These are phyloP conservation scores for Globisporangium nagaii DNA, from an alignment of 352 stramenopile genomes.

Conservation along the genomic window DNA sequence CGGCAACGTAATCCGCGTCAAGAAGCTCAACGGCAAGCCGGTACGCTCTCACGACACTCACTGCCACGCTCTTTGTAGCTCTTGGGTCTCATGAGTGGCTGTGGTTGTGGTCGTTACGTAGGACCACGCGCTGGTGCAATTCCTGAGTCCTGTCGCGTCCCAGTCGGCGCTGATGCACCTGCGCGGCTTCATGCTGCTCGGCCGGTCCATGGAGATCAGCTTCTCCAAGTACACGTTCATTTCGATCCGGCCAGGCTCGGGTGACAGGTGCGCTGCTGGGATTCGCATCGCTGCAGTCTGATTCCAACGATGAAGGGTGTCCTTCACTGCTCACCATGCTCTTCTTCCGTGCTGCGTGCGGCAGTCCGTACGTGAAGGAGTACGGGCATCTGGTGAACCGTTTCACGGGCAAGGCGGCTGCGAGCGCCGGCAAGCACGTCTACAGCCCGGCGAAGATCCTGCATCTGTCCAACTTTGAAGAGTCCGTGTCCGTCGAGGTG, in stretches of 20 bases:
- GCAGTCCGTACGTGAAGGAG: constrained; percentile 27
- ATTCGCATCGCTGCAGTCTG: too few species aligned
- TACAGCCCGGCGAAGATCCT: constrained; percentile 65
- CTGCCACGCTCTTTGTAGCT: not conserved
- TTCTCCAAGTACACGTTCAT: constrained; percentile 60
- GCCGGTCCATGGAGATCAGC: constrained; percentile 50
- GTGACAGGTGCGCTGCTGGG: constrained; percentile 9
- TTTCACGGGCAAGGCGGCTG: constrained; percentile 53
- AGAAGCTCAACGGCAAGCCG: constrained; percentile 49
- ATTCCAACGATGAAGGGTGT: not conserved
- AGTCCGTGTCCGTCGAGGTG: constrained; percentile 25
- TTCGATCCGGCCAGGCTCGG: constrained; percentile 18
- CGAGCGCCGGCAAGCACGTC: constrained; percentile 51
- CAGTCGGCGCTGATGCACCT: constrained; percentile 50
- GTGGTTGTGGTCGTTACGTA: not conserved
- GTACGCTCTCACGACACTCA: constrained; percentile 14
- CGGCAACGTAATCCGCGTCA: constrained; percentile 53
- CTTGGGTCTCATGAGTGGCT: not conserved
- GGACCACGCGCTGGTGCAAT: constrained; percentile 62
- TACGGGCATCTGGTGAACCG: constrained; percentile 45
- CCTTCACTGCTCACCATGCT: too few species aligned
- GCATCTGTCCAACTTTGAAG: constrained; percentile 58
- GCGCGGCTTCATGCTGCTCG: constrained; percentile 44
- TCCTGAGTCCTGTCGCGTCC: constrained; percentile 29
- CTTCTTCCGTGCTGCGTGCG: too few species aligned